A percentile compares a stretch with the other conserved stretches of the same genome.
phyloP scores from a whole-genome alignment of 257 asterid genomes.

The Gentiana dahurica region DNA sequence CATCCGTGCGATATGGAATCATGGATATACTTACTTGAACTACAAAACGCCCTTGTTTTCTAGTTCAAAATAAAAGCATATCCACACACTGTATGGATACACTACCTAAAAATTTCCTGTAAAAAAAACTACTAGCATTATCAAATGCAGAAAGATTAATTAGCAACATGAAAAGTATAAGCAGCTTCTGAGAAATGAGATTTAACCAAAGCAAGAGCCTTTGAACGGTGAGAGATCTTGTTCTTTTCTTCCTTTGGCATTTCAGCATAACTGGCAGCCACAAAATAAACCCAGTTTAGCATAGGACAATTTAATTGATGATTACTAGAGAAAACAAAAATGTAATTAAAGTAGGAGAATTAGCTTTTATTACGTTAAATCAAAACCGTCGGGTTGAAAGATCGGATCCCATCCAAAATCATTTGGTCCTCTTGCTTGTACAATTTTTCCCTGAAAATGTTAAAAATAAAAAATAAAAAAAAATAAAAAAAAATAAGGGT shows the following conservation, averaged over 20 bases:
- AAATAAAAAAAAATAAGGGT: too few relatives aligned
- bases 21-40: too few relatives aligned
- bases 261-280: conserved; percentile 72
- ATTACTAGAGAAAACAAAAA: background rate
- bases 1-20: too few relatives aligned
- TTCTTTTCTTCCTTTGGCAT: conserved; percentile 87
- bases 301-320: conserved; percentile 3
- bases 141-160: too few relatives aligned
- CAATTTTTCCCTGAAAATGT: conserved; percentile 78
- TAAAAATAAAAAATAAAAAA: conserved; percentile 4
- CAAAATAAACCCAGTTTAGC: conserved; percentile 9
- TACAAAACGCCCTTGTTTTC: too few relatives aligned
- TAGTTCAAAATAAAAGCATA: too few relatives aligned
- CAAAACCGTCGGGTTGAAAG: conserved; percentile 85
- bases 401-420: conserved; percentile 99
- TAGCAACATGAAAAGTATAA: conserved; percentile 39
- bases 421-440: conserved; percentile 76
- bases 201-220: conserved; percentile 77
- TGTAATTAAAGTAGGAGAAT: background rate
- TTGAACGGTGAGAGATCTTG: conserved; percentile 78
- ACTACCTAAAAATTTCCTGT: too few relatives aligned
- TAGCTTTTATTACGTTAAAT: conserved; percentile 45
- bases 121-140: too few relatives aligned
- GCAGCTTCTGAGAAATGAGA: conserved; percentile 68
- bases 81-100: too few relatives aligned